Conservation (phyloP, 176 grass and related monocot genomes). For the Oryza australiensis region DNA sequence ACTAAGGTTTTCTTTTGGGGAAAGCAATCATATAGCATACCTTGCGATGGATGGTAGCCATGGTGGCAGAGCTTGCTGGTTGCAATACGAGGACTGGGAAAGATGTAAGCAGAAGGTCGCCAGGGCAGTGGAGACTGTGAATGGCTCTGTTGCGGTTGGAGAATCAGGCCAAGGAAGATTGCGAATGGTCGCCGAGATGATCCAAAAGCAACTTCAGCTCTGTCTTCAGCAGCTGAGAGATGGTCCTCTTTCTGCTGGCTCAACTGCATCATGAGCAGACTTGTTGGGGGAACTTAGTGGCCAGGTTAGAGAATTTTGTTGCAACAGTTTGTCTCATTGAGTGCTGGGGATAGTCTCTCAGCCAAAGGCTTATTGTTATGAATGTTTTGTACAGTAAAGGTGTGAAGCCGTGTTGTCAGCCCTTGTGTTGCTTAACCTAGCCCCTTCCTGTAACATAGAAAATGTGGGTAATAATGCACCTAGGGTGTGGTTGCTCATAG, state of each 20-base stretch:
- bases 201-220: constrained; percentile 78
- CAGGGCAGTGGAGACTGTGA: constrained; percentile 77
- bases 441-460: constrained; percentile 24
- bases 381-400: constrained; percentile 55
- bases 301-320: constrained; percentile 28
- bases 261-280: constrained; percentile 60
- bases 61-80: constrained; percentile 89
- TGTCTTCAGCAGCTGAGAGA: constrained; percentile 85
- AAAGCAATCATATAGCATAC: constrained; percentile 64
- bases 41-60: constrained; percentile 94
- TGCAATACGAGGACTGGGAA: constrained; percentile 90
- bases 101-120: constrained; percentile 88
- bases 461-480: constrained; percentile 5
- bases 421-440: constrained; percentile 13
- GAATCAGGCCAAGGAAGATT: constrained; percentile 86
- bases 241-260: constrained; percentile 68
- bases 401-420: neutral
- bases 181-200: constrained; percentile 79
- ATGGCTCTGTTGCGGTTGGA: constrained; percentile 55
- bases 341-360: neutral
- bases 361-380: constrained; percentile 22
- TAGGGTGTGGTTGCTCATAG: constrained; percentile 11
- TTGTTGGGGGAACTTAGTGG: neutral
- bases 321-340: constrained; percentile 8
- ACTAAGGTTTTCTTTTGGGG: constrained; percentile 87